Evolutionary conservation across 345 rosid genomes (phyloP).

Genomic region (Capsella bursapastoris): DNA sequence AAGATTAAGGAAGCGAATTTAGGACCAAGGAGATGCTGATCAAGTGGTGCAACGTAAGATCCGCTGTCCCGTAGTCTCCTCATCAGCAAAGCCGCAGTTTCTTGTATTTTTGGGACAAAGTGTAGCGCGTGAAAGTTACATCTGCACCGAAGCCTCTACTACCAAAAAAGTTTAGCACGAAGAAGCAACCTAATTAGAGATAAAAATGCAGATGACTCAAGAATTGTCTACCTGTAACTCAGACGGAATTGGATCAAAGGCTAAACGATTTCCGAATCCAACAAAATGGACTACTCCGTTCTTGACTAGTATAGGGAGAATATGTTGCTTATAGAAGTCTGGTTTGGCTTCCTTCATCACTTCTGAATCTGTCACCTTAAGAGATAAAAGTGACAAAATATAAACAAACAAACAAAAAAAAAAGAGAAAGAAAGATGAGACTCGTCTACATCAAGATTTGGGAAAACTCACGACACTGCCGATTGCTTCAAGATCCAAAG

Average conservation of each 20-base stretch:
- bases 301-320: constrained; percentile 74
- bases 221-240: constrained; percentile 69
- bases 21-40: constrained; percentile 73
- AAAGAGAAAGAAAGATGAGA: constrained; percentile 25
- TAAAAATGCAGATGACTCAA: background rate
- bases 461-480: constrained; percentile 78
- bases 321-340: constrained; percentile 66
- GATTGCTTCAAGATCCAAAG: constrained; percentile 83
- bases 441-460: background rate
- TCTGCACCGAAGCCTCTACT: constrained; percentile 98
- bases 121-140: constrained; percentile 88
- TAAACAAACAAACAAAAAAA: constrained; percentile 2
- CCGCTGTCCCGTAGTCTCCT: constrained; percentile 58
- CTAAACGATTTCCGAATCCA: constrained; percentile 96
- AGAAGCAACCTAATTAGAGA: background rate
- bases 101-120: constrained; percentile 80
- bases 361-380: constrained; percentile 76
- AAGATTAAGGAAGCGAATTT: constrained; percentile 48
- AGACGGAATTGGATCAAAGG: constrained; percentile 88
- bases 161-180: constrained; percentile 12
- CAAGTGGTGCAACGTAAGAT: constrained; percentile 60
- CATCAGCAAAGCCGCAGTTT: constrained; percentile 77
- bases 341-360: constrained; percentile 83
- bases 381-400: constrained; percentile 26
- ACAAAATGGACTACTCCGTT: constrained; percentile 81